phyloP scores from a whole-genome alignment of 306 rosid genomes.

The Arachis stenosperma region DNA sequence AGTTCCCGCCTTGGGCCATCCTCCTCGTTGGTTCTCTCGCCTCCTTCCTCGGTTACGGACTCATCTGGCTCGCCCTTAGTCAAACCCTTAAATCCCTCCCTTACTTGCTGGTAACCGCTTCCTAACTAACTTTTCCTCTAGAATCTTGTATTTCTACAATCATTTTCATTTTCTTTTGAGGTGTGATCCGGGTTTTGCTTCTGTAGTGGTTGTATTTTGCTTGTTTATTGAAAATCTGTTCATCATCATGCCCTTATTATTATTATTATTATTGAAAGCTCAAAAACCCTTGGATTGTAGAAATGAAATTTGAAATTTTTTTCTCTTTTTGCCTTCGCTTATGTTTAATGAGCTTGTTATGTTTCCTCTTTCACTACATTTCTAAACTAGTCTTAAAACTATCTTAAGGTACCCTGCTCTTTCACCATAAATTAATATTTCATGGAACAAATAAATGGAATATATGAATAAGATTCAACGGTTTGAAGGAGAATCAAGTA shows the following conservation, averaged over 20 bases:
- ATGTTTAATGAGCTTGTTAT: background rate
- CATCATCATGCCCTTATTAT: background rate
- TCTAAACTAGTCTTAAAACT: background rate
- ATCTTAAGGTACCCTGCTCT: background rate
- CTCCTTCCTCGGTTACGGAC: constrained; percentile 70
- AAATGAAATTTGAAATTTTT: background rate
- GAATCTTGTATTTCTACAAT: too few species aligned
- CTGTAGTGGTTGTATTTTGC: too few species aligned
- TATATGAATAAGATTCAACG: background rate
- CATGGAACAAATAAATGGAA: background rate
- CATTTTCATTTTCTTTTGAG: too few species aligned
- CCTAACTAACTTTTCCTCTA: background rate
- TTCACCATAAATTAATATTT: background rate
- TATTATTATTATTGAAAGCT: background rate
- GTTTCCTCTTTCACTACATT: background rate
- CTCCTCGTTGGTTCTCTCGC: constrained; percentile 59
- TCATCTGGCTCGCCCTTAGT: constrained; percentile 61
- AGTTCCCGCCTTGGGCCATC: constrained; percentile 71
- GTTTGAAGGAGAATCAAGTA: too few species aligned
- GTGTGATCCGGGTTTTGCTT: background rate
- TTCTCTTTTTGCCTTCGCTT: background rate
- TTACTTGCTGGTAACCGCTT: constrained; percentile 54
- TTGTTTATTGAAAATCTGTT: background rate
- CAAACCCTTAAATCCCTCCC: constrained; percentile 52
- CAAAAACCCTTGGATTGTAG: background rate